Percentiles rank a stretch among this genome's conserved stretches.
phyloP scores from a whole-genome alignment of 352 stramenopile genomes.

The Plasmopara muralis region DNA sequence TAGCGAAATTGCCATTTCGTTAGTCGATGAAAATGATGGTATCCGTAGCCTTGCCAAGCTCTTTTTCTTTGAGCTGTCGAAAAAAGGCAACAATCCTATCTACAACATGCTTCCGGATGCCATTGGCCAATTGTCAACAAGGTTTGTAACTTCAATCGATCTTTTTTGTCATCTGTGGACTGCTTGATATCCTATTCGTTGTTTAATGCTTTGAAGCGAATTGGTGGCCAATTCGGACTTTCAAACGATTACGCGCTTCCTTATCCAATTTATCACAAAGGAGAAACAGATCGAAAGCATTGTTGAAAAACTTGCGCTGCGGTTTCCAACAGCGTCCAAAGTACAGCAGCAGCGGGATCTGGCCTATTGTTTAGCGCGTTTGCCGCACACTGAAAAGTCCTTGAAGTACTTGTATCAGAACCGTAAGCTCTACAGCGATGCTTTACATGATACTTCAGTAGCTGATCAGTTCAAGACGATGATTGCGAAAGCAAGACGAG shows the following conservation, averaged over 20 bases:
- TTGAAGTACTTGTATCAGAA: slow-evolving; percentile 90
- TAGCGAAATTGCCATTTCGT: slow-evolving; percentile 92
- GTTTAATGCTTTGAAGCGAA: slow-evolving; percentile 28
- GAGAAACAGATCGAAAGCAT: slow-evolving; percentile 88
- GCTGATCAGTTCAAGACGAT: slow-evolving; percentile 87
- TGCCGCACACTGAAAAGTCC: slow-evolving; percentile 92
- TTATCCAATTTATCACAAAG: slow-evolving; percentile 97
- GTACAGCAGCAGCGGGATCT: slow-evolving; percentile 79
- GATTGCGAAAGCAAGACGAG: slow-evolving; percentile 49
- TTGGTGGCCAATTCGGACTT: slow-evolving; percentile 88
- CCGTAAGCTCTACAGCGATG: slow-evolving; percentile 86
- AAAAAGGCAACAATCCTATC: slow-evolving; percentile 95
- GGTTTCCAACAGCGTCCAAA: slow-evolving; percentile 84
- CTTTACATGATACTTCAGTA: slow-evolving; percentile 89
- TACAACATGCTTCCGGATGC: slow-evolving; percentile 99
- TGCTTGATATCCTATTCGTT: background rate
- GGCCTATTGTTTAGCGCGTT: slow-evolving; percentile 91
- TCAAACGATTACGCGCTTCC: slow-evolving; percentile 91
- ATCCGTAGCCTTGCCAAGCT: slow-evolving; percentile 92
- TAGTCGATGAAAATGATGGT: slow-evolving; percentile 89
- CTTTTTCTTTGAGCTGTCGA: slow-evolving; percentile 96
- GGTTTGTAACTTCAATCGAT: slow-evolving; percentile 25
- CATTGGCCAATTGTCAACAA: slow-evolving; percentile 87
- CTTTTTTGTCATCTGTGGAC: background rate
- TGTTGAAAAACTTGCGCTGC: slow-evolving; percentile 90